Evolutionary conservation across 1,139 yeast genomes (phyloP).

Genomic region (Kodamaea sp.): DNA sequence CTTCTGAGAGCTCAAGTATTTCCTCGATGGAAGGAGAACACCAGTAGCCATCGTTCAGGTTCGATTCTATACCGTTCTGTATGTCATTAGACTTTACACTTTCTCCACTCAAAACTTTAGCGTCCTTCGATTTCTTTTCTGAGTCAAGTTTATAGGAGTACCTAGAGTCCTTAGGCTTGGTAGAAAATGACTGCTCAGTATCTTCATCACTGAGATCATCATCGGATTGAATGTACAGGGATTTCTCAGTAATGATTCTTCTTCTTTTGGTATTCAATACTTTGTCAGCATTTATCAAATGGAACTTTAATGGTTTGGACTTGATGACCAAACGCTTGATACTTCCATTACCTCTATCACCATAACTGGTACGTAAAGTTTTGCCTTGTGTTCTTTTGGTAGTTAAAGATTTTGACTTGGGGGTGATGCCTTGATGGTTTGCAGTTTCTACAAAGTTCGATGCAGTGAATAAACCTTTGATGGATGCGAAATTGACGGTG

Average conservation of each 20-base stretch:
- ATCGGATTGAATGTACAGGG: constrained; percentile 21
- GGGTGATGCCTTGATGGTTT: constrained; percentile 3
- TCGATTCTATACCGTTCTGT: constrained; percentile 9
- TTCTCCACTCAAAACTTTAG: constrained; percentile 10
- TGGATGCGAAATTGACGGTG: constrained; percentile 12
- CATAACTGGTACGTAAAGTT: constrained; percentile 13
- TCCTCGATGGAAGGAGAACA: constrained; percentile 68
- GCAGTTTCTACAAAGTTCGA: constrained; percentile 16
- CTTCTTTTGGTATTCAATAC: constrained; percentile 38
- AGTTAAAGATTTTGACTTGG: neutral
- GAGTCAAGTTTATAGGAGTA: constrained; percentile 17
- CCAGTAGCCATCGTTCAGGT: constrained; percentile 64
- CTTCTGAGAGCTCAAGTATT: constrained; percentile 46
- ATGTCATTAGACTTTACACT: constrained; percentile 12
- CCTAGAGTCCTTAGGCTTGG: constrained; percentile 12
- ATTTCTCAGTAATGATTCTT: constrained; percentile 25
- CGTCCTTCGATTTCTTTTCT: constrained; percentile 2
- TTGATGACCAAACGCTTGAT: constrained; percentile 42
- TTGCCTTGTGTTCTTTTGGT: constrained; percentile 5
- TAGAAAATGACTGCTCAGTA: constrained; percentile 21
- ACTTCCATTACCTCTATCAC: constrained; percentile 15
- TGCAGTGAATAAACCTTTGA: constrained; percentile 28
- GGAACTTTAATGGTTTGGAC: constrained; percentile 45
- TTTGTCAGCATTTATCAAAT: constrained; percentile 45
- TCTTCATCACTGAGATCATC: constrained; percentile 23